Conservation (phyloP, 371 early-diverging fungal genomes). For the Synchytrium microbalum region DNA sequence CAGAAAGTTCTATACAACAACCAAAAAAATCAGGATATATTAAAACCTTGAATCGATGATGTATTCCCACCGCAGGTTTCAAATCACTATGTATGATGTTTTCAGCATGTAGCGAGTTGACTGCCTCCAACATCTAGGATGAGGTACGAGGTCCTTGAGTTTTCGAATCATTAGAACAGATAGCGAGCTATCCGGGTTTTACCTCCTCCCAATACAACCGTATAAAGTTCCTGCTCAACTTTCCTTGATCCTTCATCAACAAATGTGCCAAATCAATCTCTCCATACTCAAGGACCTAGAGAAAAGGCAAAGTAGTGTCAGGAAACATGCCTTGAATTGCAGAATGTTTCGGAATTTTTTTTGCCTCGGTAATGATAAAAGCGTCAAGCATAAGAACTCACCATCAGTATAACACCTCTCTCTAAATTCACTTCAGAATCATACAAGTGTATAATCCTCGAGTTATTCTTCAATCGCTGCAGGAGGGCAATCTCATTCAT, state of each 20-base stretch:
- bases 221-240: constrained; percentile 61
- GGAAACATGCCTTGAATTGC: not conserved
- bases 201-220: constrained; percentile 80
- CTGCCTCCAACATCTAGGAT: constrained; percentile 83
- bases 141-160: not conserved
- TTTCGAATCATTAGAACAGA: not conserved
- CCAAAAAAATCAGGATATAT: not conserved
- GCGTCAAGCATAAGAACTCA: constrained; percentile 20
- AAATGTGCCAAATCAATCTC: constrained; percentile 82
- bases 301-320: constrained; percentile 5
- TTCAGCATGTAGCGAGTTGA: constrained; percentile 75
- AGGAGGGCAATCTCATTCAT: constrained; percentile 79
- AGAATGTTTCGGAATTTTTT: not conserved
- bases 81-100: constrained; percentile 92
- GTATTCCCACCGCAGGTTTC: constrained; percentile 70
- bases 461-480: constrained; percentile 49
- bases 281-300: constrained; percentile 78
- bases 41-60: not conserved
- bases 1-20: constrained; percentile 59
- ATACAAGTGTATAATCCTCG: constrained; percentile 65
- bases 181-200: not conserved
- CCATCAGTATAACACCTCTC: constrained; percentile 56
- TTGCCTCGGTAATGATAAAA: not conserved
- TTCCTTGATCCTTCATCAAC: constrained; percentile 43
- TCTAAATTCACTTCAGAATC: constrained; percentile 64